A percentile compares a stretch with the other conserved stretches of the same genome.
Conservation (phyloP, 495 filamentous ascomycete genomes). For the Daldinia bambusicola region DNA sequence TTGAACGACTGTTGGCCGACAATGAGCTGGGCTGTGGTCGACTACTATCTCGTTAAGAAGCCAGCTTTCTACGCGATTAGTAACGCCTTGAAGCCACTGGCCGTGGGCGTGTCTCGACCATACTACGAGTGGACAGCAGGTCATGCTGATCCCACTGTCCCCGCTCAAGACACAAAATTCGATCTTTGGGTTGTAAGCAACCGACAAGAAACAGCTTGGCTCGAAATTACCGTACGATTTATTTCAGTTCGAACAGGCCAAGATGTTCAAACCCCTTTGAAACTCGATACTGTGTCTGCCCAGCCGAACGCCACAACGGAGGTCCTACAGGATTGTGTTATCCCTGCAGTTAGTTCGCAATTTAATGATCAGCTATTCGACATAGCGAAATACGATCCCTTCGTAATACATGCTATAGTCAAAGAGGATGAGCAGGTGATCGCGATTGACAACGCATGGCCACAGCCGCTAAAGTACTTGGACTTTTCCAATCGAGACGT, state of each 20-base stretch:
- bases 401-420: slow-evolving; percentile 62
- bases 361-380: slow-evolving; percentile 47
- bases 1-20: slow-evolving; percentile 92
- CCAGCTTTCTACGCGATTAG: slow-evolving; percentile 80
- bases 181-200: slow-evolving; percentile 79
- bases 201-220: slow-evolving; percentile 53
- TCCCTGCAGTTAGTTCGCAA: slow-evolving; percentile 11
- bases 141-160: slow-evolving; percentile 60
- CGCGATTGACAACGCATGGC: slow-evolving; percentile 76
- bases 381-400: slow-evolving; percentile 53
- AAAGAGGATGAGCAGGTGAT: slow-evolving; percentile 58
- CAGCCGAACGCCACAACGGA: slow-evolving; percentile 74
- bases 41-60: slow-evolving; percentile 80
- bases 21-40: slow-evolving; percentile 80
- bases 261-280: slow-evolving; percentile 57
- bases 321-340: slow-evolving; percentile 54
- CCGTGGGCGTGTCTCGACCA: slow-evolving; percentile 71
- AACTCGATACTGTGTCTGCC: slow-evolving; percentile 61
- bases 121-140: slow-evolving; percentile 69
- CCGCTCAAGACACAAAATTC: slow-evolving; percentile 61
- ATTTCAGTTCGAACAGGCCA: slow-evolving; percentile 72
- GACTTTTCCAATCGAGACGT: slow-evolving; percentile 62
- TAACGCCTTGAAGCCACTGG: slow-evolving; percentile 71
- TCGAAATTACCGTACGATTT: slow-evolving; percentile 67
- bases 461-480: slow-evolving; percentile 84